A percentile compares a stretch with the other conserved stretches of the same genome.
phyloP scores from a whole-genome alignment of 1,139 yeast genomes.

The Lodderomyces parapsilosis region DNA sequence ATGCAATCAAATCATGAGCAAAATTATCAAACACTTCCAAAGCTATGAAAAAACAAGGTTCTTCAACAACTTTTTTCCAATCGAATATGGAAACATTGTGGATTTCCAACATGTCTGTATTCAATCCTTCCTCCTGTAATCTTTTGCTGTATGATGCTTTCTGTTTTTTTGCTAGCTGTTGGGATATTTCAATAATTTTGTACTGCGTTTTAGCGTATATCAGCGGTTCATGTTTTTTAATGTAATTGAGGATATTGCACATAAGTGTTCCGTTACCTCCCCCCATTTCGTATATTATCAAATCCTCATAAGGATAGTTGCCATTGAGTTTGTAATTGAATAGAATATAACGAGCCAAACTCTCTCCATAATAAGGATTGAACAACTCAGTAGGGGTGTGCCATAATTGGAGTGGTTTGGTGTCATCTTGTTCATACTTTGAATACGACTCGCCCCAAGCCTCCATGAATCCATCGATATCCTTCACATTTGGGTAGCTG shows the following conservation, averaged over 20 bases:
- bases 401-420: conserved; percentile 63
- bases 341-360: conserved; percentile 71
- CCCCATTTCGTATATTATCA: conserved; percentile 82
- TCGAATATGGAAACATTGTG: conserved; percentile 74
- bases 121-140: conserved; percentile 40
- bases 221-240: conserved; percentile 65
- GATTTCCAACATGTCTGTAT: conserved; percentile 53
- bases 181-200: conserved; percentile 74
- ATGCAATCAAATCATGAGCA: conserved; percentile 78
- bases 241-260: conserved; percentile 72
- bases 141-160: conserved; percentile 35
- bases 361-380: conserved; percentile 82
- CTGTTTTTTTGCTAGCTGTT: conserved; percentile 67
- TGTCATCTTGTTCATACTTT: conserved; percentile 41
- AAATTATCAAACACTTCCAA: conserved; percentile 85
- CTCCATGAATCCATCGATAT: conserved; percentile 69
- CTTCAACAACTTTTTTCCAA: conserved; percentile 63
- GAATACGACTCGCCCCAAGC: conserved; percentile 69
- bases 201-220: conserved; percentile 68
- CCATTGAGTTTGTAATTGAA: conserved; percentile 66
- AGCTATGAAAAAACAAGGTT: conserved; percentile 79
- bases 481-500: conserved; percentile 55
- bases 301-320: conserved; percentile 59
- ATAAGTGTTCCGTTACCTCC: conserved; percentile 89
- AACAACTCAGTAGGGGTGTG: conserved; percentile 89